Conservation (phyloP, 352 stramenopile genomes). For the Pythium utonaiense region DNA sequence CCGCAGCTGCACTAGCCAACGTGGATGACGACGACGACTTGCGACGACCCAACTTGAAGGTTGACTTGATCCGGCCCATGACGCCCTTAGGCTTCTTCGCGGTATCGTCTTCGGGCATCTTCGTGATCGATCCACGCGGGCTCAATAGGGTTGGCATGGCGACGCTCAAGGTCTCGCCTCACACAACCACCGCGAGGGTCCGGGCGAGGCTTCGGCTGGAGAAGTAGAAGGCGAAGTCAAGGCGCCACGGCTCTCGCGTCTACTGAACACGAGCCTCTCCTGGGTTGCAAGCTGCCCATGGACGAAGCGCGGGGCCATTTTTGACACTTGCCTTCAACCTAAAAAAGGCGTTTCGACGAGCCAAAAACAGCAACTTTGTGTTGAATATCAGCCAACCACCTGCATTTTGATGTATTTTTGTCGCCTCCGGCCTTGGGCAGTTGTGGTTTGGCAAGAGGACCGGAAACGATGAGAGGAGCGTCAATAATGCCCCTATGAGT, state of each 20-base stretch:
- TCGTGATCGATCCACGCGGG: conserved; percentile 17
- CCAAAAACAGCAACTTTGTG: not conserved
- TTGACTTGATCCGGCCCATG: conserved; percentile 70
- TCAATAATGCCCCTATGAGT: not conserved
- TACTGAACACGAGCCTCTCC: not conserved
- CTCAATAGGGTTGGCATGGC: conserved; percentile 34
- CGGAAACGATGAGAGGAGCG: not conserved
- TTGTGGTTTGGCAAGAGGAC: too few relatives aligned
- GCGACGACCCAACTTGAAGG: conserved; percentile 45
- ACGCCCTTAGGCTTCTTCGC: conserved; percentile 59
- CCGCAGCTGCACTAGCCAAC: not conserved
- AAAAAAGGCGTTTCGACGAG: not conserved
- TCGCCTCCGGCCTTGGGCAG: not conserved
- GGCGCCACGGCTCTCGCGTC: not conserved
- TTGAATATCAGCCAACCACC: not conserved
- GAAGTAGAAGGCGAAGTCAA: conserved; percentile 16
- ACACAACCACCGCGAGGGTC: not conserved
- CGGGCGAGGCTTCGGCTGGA: not conserved
- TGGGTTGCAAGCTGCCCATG: too few relatives aligned
- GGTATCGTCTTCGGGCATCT: conserved; percentile 11
- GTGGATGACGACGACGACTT: conserved; percentile 32
- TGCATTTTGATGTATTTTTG: not conserved
- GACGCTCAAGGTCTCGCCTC: conserved; percentile 2
- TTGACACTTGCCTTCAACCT: not conserved
- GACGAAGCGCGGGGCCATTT: not conserved